phyloP scores from a whole-genome alignment of 805 yeast species.

The Metschnikowia lachancei region DNA sequence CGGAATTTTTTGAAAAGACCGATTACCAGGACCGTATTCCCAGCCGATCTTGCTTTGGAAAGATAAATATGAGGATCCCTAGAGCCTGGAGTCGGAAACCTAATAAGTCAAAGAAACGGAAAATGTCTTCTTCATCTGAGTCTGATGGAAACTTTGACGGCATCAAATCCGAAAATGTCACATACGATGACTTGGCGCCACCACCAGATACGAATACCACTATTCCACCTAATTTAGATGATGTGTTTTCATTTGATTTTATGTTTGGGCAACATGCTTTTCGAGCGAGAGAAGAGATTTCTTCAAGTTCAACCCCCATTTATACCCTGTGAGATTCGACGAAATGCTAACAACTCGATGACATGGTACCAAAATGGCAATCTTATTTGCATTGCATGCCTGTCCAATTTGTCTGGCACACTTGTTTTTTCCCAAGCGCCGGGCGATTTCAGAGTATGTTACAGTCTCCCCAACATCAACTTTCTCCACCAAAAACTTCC shows the following conservation, averaged over 20 bases:
- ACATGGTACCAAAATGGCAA: conserved; percentile 44
- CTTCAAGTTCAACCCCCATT: conserved; percentile 39
- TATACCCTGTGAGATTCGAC: conserved; percentile 36
- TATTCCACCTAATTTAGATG: conserved; percentile 9
- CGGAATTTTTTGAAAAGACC: conserved; percentile 28
- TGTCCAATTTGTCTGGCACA: conserved; percentile 41
- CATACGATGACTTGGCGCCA: conserved; percentile 8
- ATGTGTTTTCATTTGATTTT: conserved; percentile 13
- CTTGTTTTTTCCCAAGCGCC: conserved; percentile 25
- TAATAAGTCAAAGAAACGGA: conserved; percentile 16
- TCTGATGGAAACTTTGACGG: conserved; percentile 5
- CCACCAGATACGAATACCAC: conserved; percentile 4
- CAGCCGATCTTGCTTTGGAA: conserved; percentile 35
- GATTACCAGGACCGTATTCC: conserved; percentile 31
- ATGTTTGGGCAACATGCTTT: conserved; percentile 13
- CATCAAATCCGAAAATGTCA: conserved; percentile 3
- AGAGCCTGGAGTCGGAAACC: conserved; percentile 39
- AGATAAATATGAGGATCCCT: conserved; percentile 38
- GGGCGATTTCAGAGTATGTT: conserved; percentile 35
- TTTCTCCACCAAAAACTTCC: conserved; percentile 30
- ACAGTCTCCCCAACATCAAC: conserved; percentile 29
- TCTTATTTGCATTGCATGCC: conserved; percentile 39
- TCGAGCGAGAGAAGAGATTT: conserved; percentile 14
- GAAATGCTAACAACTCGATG: conserved; percentile 37
- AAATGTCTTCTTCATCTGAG: conserved; percentile 7